phyloP scores from a whole-genome alignment of 306 rosid species.

The Citrullus colocynthis region DNA sequence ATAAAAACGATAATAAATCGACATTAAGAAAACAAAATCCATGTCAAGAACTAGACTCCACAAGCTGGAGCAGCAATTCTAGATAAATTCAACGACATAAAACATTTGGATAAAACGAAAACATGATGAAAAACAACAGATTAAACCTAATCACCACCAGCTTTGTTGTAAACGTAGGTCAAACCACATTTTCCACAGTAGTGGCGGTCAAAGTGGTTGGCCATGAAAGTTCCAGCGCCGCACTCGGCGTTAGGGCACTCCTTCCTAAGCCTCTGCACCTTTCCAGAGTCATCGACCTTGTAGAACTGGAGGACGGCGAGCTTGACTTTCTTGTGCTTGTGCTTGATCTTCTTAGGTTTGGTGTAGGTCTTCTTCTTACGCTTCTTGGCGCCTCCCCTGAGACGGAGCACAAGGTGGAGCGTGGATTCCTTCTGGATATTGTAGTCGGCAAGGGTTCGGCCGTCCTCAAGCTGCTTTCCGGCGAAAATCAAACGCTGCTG shows the following conservation, averaged over 20 bases:
- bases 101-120: not conserved
- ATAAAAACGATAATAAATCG: not conserved
- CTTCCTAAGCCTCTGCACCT: slow-evolving; percentile 80
- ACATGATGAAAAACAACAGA: not conserved
- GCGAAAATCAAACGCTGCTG: slow-evolving; percentile 93
- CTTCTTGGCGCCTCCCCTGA: slow-evolving; percentile 93
- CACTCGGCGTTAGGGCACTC: slow-evolving; percentile 90
- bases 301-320: slow-evolving; percentile 73
- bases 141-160: slow-evolving; percentile 42
- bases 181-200: slow-evolving; percentile 90
- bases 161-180: slow-evolving; percentile 81
- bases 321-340: slow-evolving; percentile 94
- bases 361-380: slow-evolving; percentile 97
- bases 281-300: slow-evolving; percentile 79
- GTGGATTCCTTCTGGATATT: slow-evolving; percentile 94
- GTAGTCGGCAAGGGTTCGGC: slow-evolving; percentile 91
- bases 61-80: not conserved
- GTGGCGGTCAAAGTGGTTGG: slow-evolving; percentile 82
- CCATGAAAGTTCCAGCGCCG: slow-evolving; percentile 94
- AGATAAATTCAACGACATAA: not conserved
- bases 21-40: slow-evolving; percentile 1
- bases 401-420: slow-evolving; percentile 81
- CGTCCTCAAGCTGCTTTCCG: slow-evolving; percentile 91
- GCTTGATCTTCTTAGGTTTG: slow-evolving; percentile 94
- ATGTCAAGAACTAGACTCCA: slow-evolving; percentile 3